Evolutionary conservation across 768 basidiomycete species (phyloP).

Genomic region (Holtermannia corniformis): DNA sequence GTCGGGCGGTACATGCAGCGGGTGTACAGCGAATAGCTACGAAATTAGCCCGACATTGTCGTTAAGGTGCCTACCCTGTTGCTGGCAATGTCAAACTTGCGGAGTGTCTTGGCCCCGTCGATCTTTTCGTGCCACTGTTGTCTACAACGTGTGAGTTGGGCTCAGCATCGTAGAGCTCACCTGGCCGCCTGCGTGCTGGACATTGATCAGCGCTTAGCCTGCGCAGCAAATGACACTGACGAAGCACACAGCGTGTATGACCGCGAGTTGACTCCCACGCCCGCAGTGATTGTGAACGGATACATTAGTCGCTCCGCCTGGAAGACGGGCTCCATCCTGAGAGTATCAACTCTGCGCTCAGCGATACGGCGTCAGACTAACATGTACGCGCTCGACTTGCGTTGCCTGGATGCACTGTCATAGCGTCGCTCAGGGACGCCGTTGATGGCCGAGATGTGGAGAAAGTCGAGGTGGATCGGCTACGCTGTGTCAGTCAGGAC

Average conservation of each 20-base stretch:
- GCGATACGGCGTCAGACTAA: neutral
- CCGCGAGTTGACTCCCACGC: slow-evolving; percentile 8
- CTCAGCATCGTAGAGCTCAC: too few relatives aligned
- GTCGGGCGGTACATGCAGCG: slow-evolving; percentile 13
- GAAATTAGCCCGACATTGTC: neutral
- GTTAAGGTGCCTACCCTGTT: slow-evolving; percentile 17
- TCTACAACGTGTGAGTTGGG: slow-evolving; percentile 4
- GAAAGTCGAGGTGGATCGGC: slow-evolving; percentile 35
- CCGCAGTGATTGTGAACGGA: slow-evolving; percentile 28
- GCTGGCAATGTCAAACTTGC: slow-evolving; percentile 30
- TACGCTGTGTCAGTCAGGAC: slow-evolving; percentile 3
- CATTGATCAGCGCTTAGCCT: too few relatives aligned
- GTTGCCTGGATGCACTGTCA: slow-evolving; percentile 15
- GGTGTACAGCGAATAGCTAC: slow-evolving; percentile 26
- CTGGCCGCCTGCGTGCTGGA: neutral
- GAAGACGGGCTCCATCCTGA: slow-evolving; percentile 15
- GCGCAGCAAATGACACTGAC: slow-evolving; percentile 7
- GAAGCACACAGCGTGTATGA: slow-evolving; percentile 31
- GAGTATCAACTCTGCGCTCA: neutral
- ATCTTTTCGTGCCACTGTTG: slow-evolving; percentile 32
- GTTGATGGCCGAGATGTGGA: slow-evolving; percentile 17
- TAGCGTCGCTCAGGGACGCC: slow-evolving; percentile 29
- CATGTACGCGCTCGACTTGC: slow-evolving; percentile 3
- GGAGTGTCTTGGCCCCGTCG: slow-evolving; percentile 24
- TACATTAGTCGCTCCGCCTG: slow-evolving; percentile 32